Percentiles rank a stretch among this genome's conserved stretches.
These are phyloP conservation scores for Monilinia aucupariae DNA, from an alignment of 2,329 filamentous ascomycete genomes.

Conservation along the genomic window DNA sequence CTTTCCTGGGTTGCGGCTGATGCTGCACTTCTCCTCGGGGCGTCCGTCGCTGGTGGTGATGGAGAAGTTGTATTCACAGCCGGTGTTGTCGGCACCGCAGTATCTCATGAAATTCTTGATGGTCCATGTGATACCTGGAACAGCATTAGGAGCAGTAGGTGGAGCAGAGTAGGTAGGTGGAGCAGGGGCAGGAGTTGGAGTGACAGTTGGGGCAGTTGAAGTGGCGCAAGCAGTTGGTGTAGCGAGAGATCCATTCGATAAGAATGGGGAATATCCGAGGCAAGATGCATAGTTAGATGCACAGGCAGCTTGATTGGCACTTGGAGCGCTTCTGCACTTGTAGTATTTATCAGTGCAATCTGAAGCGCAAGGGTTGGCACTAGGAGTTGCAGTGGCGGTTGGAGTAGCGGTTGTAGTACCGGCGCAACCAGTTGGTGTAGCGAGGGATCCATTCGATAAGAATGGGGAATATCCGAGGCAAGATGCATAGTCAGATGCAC, in stretches of 20 bases:
- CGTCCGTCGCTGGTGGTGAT: not conserved
- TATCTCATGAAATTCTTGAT: slow-evolving; percentile 7
- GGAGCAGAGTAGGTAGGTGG: no score
- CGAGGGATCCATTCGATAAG: not conserved
- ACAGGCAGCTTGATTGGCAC: not conserved
- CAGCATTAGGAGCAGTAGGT: no score
- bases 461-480: slow-evolving; percentile 1
- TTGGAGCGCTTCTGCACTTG: not conserved
- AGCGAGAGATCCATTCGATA: not conserved
- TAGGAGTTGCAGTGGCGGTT: no score
- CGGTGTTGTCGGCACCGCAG: not conserved
- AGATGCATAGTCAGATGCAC: not conserved
- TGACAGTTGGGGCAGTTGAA: not conserved
- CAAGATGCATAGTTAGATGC: not conserved
- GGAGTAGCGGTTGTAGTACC: not conserved
- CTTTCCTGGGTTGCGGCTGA: slow-evolving; percentile 4
- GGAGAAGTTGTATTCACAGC: slow-evolving; percentile 9
- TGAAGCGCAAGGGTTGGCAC: not conserved
- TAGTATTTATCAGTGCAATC: not conserved
- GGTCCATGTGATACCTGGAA: not conserved
- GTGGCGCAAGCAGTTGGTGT: not conserved
- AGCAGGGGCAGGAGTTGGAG: no score
- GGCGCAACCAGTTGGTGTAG: not conserved
- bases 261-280: not conserved
- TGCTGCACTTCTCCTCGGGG: not conserved